Conservation (phyloP, 192 early-diverging fungal species). For the Mycoemilia scoparia region DNA sequence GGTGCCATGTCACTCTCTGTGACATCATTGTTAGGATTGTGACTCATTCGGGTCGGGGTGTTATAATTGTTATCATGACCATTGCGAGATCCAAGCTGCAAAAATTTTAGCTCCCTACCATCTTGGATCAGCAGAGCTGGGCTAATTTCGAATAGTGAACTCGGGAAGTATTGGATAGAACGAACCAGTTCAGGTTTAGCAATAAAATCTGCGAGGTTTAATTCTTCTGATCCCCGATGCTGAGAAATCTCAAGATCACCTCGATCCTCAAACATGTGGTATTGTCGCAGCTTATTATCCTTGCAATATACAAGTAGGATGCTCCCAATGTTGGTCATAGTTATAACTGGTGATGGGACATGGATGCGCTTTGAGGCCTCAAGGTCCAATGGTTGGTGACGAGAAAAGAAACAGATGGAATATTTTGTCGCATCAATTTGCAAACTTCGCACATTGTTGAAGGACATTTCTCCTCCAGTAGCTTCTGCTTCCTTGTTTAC, state of each 20-base stretch:
- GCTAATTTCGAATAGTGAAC: slow-evolving; percentile 12
- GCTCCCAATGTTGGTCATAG: slow-evolving; percentile 14
- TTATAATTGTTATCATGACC: slow-evolving; percentile 4
- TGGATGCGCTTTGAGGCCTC: no score
- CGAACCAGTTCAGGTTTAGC: slow-evolving; percentile 15
- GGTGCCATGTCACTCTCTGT: no score
- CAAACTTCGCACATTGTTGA: no score
- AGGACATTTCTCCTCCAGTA: no score
- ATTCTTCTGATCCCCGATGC: slow-evolving; percentile 6
- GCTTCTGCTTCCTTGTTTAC: slow-evolving; percentile 9
- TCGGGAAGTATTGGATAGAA: slow-evolving; percentile 24
- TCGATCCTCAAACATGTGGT: slow-evolving; percentile 13
- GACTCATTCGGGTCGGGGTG: no score
- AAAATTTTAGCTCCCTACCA: slow-evolving; percentile 11
- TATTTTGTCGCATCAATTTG: slow-evolving; percentile 1
- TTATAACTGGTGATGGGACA: slow-evolving; percentile 3
- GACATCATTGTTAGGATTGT: no score
- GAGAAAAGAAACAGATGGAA: slow-evolving; percentile 15
- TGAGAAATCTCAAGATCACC: slow-evolving; percentile 8
- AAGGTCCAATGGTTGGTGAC: slow-evolving; percentile 11
- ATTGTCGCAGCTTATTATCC: slow-evolving; percentile 7
- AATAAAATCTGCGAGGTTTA: no score
- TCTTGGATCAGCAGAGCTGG: slow-evolving; percentile 19
- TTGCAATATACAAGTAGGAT: slow-evolving; percentile 10
- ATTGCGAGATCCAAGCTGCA: slow-evolving; percentile 1